These are phyloP conservation scores for Coemansia sp. DNA, from an alignment of 192 early-diverging fungal species.

Conservation along the genomic window DNA sequence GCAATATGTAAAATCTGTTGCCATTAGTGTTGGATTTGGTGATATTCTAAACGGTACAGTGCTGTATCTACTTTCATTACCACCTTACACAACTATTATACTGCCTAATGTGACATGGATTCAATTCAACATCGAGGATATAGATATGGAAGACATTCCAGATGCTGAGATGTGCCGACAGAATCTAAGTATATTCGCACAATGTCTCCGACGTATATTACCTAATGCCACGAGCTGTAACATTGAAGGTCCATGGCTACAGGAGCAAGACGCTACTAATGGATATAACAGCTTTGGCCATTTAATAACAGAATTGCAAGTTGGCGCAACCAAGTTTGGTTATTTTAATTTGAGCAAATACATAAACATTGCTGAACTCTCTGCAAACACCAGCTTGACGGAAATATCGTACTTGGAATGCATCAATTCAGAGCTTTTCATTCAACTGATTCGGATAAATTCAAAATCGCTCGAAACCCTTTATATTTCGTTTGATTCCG, in stretches of 20 bases:
- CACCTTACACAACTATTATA: neutral
- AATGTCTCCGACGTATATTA: neutral
- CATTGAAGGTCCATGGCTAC: neutral
- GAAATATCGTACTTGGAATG: neutral
- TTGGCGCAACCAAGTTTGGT: neutral
- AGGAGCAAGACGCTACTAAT: neutral
- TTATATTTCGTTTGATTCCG: neutral
- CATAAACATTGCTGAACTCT: neutral
- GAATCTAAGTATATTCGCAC: neutral
- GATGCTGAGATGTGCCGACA: neutral
- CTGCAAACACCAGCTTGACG: neutral
- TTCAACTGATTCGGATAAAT: neutral
- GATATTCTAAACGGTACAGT: constrained; percentile 4
- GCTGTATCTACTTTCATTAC: neutral
- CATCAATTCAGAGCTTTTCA: neutral
- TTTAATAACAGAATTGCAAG: neutral
- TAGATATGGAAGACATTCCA: neutral
- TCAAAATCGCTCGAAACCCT: neutral
- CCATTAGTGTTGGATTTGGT: neutral
- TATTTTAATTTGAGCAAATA: neutral
- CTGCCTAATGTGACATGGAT: neutral
- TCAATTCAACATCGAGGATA: neutral
- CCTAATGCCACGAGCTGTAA: neutral
- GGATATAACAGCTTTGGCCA: neutral
- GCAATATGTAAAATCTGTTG: neutral